Evolutionary conservation across 2,329 filamentous ascomycete genomes (phyloP), one percentile per base, ranked within the genome.

Genomic region (Lizonia empirigonia): DNA sequence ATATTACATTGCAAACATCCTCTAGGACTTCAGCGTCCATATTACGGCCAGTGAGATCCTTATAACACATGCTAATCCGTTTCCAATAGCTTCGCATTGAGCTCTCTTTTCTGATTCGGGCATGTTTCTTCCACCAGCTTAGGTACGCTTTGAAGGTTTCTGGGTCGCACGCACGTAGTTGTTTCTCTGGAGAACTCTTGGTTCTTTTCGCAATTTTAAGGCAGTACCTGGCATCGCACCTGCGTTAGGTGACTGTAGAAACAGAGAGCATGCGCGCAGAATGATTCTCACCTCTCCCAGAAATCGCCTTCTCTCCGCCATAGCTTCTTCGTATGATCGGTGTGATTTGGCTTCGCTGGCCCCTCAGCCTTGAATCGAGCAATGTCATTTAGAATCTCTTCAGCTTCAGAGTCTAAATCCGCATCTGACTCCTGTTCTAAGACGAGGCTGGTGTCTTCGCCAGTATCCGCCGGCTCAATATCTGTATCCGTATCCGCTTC

Each of bases 371-470:
- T 50, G 10, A 59, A 50, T 22, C 47, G 23, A 47, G 53, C 40
- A 45, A 63, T 63, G 36, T 59, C 46, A 32, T 42, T 46, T 38
- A 63, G 37, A 44, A 59, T 60, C 34, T 54, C 57, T 47, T 57
- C 51, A 13, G 53, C 58, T 57, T 59, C 53, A 45, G 55, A 54
- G 41, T 60, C 58, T 34, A 53, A 20, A 30, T 59, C 47, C 26
- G 35, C 29, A 22, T 54, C 55, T 7, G 24, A 26, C 12, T 26
- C 12, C 12, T 26, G 8, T 26, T 26, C 24, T 26, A 10, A 26
- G 24, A 26, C 24, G 12, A 10, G 12, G 12, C 24, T 10, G 12
- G 24, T 26, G 12, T 26, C 24, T 26, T 7, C 12, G 24, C 8
- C 8, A 10, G 12, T 26, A 10, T 10, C 24, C 24, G 7, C 24